Conservation (phyloP, 257 asterid species). For the Datura wrightii region DNA sequence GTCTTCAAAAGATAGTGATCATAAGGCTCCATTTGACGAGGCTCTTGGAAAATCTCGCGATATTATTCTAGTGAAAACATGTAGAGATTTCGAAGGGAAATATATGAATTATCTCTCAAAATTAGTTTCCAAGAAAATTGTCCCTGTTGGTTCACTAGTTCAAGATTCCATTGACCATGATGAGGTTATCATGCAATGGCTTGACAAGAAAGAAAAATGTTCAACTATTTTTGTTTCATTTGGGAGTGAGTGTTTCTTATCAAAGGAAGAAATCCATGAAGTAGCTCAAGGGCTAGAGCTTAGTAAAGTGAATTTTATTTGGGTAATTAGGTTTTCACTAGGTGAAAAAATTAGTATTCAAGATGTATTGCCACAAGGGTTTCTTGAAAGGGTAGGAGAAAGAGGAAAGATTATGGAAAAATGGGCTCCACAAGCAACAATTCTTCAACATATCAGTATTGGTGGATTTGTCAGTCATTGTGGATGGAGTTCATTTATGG, state of each 20-base stretch:
- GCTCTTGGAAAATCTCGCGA: background rate
- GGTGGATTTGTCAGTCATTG: slow-evolving; percentile 21
- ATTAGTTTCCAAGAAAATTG: slow-evolving; percentile 41
- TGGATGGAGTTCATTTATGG: slow-evolving; percentile 28
- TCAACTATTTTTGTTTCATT: slow-evolving; percentile 53
- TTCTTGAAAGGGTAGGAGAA: background rate
- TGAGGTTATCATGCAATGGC: slow-evolving; percentile 40
- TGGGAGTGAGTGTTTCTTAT: slow-evolving; percentile 58
- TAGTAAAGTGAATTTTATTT: slow-evolving; percentile 48
- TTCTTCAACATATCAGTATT: background rate
- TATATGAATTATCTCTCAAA: slow-evolving; percentile 40
- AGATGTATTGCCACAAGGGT: slow-evolving; percentile 37
- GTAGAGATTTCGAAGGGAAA: slow-evolving; percentile 47
- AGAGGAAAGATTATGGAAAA: slow-evolving; percentile 23
- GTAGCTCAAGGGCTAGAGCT: slow-evolving; percentile 52
- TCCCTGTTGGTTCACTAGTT: slow-evolving; percentile 51
- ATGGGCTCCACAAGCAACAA: slow-evolving; percentile 28
- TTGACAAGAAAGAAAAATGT: slow-evolving; percentile 39
- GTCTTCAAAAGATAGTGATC: background rate
- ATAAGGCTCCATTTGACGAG: background rate
- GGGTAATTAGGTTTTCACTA: slow-evolving; percentile 59
- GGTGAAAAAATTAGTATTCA: slow-evolving; percentile 31
- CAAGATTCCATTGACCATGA: slow-evolving; percentile 36
- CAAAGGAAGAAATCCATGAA: slow-evolving; percentile 46
- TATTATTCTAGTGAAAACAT: slow-evolving; percentile 46